Evolutionary conservation across 2,329 filamentous ascomycete species (phyloP).

Genomic region (Exophiala dermatitidis): DNA sequence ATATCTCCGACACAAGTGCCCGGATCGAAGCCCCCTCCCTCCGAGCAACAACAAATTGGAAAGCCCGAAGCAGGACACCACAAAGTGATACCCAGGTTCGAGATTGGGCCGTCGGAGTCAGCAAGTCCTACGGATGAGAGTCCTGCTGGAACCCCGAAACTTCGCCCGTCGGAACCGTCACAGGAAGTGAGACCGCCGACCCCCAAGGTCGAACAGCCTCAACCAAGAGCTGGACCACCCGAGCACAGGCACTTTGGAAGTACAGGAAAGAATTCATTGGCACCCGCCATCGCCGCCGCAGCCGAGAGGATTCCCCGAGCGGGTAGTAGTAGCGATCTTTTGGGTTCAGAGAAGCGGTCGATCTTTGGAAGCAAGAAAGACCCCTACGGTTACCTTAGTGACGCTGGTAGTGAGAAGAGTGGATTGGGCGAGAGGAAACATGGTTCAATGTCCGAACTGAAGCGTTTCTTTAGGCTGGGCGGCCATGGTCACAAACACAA

Average conservation of each 20-base stretch:
- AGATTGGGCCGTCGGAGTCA: constrained; percentile 50
- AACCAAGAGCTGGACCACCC: constrained; percentile 21
- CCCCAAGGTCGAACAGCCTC: constrained; percentile 17
- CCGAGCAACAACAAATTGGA: constrained; percentile 33
- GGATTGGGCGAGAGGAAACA: constrained; percentile 48
- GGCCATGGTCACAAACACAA: constrained; percentile 55
- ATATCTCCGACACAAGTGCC: constrained; percentile 32
- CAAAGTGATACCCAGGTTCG: constrained; percentile 48
- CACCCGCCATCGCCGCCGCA: constrained; percentile 26
- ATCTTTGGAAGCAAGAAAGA: constrained; percentile 51
- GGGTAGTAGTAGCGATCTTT: constrained; percentile 38
- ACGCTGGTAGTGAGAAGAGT: constrained; percentile 32
- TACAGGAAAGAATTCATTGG: constrained; percentile 24
- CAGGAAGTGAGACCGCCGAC: constrained; percentile 26
- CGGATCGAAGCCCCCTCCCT: constrained; percentile 37
- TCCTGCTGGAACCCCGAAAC: constrained; percentile 49
- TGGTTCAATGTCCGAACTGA: constrained; percentile 87
- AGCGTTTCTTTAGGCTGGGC: constrained; percentile 88
- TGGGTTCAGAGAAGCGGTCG: constrained; percentile 44
- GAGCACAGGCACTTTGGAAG: constrained; percentile 26
- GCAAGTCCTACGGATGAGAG: constrained; percentile 52
- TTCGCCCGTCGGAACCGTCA: constrained; percentile 42
- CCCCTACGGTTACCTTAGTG: constrained; percentile 41
- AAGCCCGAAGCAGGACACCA: constrained; percentile 38
- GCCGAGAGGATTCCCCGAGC: constrained; percentile 40